Evolutionary conservation across 805 yeast species (phyloP), one percentile per base, ranked within the genome.

Genomic region (Metschnikowia hibisci): DNA sequence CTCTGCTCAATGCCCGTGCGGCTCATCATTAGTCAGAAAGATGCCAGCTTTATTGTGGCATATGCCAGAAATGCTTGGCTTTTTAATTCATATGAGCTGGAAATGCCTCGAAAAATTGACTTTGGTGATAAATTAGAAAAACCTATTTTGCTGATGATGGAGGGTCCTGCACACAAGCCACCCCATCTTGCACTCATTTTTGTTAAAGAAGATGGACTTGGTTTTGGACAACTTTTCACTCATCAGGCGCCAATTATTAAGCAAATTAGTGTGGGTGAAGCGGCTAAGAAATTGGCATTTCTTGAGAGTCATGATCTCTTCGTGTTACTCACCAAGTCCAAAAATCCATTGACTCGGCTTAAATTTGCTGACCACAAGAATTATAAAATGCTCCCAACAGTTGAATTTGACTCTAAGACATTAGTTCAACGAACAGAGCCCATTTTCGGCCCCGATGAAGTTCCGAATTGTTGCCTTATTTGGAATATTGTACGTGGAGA

Each of bases 131-230:
- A 53, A 26, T 48, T 50, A 22, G 74, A 69, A 14, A 58, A 64
- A 20, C 33, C 58, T 1, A 48, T 67, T 1, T 26, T 39, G 9
- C 41, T 52, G 15, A 47, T 58, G 44, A 43, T 45, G 1, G 56
- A 52, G 32, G 34, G 55, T 12, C 55, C 53, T 5, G 47, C 39
- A 2, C 33, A 26, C 4, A 44, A 33, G 22, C 28, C 35, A 3
- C 51, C 44, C 33, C 39, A 42, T n/a, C 15, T 49, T 14, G 31
- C 43, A 4, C 45, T 57, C 41, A 57, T 52, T 6, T 52, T 54
- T 42, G 47, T 65, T 4, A 48, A 71, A 34, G 73, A 67, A 18
- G 72, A 69, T 40, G 76, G 76, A 1, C 39, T 70, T 9, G 53
- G 59, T 6, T 28, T 63, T 4, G 64, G 62, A 3, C 46, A 56